Evolutionary conservation across 2,329 filamentous ascomycete species (phyloP).

Genomic region (Xylariaceae sp.): DNA sequence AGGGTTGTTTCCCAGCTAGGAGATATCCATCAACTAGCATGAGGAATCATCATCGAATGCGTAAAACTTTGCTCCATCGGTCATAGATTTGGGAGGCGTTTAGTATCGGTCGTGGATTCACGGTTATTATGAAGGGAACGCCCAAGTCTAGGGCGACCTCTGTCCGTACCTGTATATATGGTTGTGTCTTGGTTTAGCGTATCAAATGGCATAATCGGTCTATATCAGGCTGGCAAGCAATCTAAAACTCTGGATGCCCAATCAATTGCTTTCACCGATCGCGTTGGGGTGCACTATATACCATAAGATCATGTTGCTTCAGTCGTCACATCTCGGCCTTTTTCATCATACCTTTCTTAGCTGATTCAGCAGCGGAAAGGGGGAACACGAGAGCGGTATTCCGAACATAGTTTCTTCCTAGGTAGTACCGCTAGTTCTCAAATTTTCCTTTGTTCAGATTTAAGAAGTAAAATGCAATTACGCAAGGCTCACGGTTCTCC

Average conservation of each 20-base stretch:
- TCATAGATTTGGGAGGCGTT: neutral
- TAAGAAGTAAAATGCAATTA: neutral
- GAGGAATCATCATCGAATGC: neutral
- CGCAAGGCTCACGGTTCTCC: neutral
- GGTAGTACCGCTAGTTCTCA: neutral
- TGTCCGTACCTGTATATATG: neutral
- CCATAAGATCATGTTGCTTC: neutral
- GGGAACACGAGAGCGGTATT: neutral
- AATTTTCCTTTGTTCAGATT: neutral
- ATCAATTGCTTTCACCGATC: no score
- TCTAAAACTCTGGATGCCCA: neutral
- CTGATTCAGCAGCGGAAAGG: neutral
- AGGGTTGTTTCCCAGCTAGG: constrained; percentile 4
- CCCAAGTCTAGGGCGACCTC: neutral
- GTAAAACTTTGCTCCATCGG: neutral
- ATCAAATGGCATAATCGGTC: neutral
- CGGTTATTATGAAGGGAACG: neutral
- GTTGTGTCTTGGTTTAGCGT: neutral
- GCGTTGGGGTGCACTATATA: no score
- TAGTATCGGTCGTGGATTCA: neutral
- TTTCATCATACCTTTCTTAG: neutral
- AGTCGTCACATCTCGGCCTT: neutral
- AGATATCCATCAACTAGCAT: neutral
- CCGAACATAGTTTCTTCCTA: neutral
- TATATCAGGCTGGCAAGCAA: neutral